Evolutionary conservation across 1,139 yeast species (phyloP), one percentile per base, ranked within the genome.

Genomic region (Entelexis paramagnoliae): DNA sequence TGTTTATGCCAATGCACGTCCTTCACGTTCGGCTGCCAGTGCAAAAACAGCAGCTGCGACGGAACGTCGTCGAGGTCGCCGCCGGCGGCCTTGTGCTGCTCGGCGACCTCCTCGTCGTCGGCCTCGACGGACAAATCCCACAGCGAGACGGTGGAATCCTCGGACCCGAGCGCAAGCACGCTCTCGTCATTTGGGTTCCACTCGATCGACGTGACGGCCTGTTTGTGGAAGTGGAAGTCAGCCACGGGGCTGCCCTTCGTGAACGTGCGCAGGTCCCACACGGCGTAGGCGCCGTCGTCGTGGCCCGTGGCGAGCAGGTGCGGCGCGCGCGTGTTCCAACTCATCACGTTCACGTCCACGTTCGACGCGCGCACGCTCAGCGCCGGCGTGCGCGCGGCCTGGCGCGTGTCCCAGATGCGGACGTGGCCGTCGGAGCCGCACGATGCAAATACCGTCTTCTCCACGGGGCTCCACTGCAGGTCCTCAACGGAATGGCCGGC

Each of bases 81-180:
- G 35, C 78, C 73, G 64, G 82, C 88, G 16, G 70, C 70, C 58
- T 74, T 73, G 62, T 78, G 74, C 69, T 86, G 95, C 63, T 82
- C 83, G 51, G 82, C 78, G 58, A 87, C 83, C 69, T 88, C 96
- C 67, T 88, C 96, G 65, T 88, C 96, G 69, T 88, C 96, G 9
- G 96, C 96, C 71, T 88, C 96, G 24, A 88, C 96, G 9, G 96
- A 91, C 66, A 88, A 75, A 72, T 88, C 96, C 99, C 99, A 91
- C 58, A 91, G 72, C 1, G 97, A 88, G 9, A 91, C 97, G 13
- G 97, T 91, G 66, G 87, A 87, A 68, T 93, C 98, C 66, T 89
- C 97, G 1, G 95, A 86, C 6, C 94, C 88, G 22, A 91, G 97
- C 1, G 97, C 96, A 53, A 91, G 78, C 57, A 89, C 87, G 0